These are phyloP conservation scores for Xylariaceae sp. DNA, from an alignment of 2,329 filamentous ascomycete species.

Conservation along the genomic window DNA sequence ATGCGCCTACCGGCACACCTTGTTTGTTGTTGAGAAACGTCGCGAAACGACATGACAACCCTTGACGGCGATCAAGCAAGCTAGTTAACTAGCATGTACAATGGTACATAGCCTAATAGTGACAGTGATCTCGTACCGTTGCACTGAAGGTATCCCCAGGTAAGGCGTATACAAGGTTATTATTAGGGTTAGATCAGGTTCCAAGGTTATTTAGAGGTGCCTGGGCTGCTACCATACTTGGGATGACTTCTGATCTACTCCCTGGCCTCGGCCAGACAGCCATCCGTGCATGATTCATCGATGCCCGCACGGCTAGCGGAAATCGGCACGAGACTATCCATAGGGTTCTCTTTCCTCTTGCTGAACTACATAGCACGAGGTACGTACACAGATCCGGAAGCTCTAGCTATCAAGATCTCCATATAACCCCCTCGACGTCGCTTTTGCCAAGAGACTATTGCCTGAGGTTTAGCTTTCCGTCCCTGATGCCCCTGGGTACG, in stretches of 20 bases:
- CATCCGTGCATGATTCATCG: slow-evolving; percentile 30
- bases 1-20: neutral
- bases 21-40: slow-evolving; percentile 7
- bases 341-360: slow-evolving; percentile 1
- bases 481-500: slow-evolving; percentile 26
- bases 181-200: slow-evolving; percentile 22
- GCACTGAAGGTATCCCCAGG: slow-evolving; percentile 13
- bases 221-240: slow-evolving; percentile 11
- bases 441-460: slow-evolving; percentile 21
- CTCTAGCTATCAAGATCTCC: slow-evolving; percentile 5
- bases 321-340: slow-evolving; percentile 10
- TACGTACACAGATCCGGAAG: slow-evolving; percentile 1
- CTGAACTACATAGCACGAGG: slow-evolving; percentile 5
- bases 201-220: slow-evolving; percentile 26
- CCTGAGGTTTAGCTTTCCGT: slow-evolving; percentile 18
- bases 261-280: slow-evolving; percentile 26
- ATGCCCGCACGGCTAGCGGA: slow-evolving; percentile 16
- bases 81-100: slow-evolving; percentile 12
- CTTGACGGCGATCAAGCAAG: slow-evolving; percentile 33
- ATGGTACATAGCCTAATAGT: slow-evolving; percentile 24
- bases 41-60: slow-evolving; percentile 12
- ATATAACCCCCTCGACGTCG: neutral
- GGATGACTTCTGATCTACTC: slow-evolving; percentile 20
- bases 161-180: slow-evolving; percentile 15
- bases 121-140: slow-evolving; percentile 9